Conservation (phyloP, 202 grass and related monocot species). For the Carex sylvatica region DNA sequence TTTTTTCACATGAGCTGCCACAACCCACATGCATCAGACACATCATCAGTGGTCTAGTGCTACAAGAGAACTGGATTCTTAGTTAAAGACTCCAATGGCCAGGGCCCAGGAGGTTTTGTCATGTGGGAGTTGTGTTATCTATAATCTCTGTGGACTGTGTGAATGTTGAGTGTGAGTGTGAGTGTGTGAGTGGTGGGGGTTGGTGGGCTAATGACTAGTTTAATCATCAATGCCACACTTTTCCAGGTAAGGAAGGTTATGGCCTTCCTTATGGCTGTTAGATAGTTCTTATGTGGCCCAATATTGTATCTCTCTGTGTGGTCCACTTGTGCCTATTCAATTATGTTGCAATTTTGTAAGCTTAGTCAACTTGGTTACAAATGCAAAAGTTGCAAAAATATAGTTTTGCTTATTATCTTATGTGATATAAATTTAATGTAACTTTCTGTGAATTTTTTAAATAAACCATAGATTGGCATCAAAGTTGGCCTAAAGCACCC, state of each 20-base stretch:
- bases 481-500: conserved; percentile 15
- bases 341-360: not conserved
- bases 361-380: conserved; percentile 5
- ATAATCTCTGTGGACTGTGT: too few species aligned
- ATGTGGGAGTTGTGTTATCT: conserved; percentile 11
- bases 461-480: not conserved
- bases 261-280: too few species aligned
- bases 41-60: not conserved
- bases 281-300: not conserved
- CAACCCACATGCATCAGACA: not conserved
- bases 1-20: not conserved
- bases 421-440: not conserved
- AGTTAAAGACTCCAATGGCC: not conserved
- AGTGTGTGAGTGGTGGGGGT: conserved; percentile 6
- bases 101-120: conserved; percentile 8
- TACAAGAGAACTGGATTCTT: conserved; percentile 22
- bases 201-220: conserved; percentile 27
- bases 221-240: conserved; percentile 26
- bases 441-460: not conserved
- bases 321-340: not conserved
- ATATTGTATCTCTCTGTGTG: not conserved
- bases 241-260: conserved; percentile 25
- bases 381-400: not conserved
- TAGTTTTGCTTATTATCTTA: not conserved
- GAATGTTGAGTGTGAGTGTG: not conserved